Evolutionary conservation across 371 early-diverging fungal species (phyloP), one percentile per base, ranked within the genome.

Genomic region (Chytridium lagenaria): DNA sequence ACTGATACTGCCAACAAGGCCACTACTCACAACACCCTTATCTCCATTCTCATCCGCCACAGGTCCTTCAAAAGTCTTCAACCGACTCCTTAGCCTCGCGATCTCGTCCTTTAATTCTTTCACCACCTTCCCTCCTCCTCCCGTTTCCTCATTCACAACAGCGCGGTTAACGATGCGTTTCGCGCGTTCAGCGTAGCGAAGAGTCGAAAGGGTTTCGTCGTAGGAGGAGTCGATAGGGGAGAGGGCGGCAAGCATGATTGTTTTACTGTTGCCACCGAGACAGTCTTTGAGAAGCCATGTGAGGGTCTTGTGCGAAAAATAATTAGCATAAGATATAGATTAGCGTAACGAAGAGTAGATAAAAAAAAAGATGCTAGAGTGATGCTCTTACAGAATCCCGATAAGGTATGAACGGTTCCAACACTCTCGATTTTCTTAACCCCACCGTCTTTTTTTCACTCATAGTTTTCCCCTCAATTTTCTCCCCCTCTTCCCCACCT

Each of bases 221-320:
- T 79, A 71, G 39, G 79, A 78, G 28, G 75, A 67, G 49, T 76
- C 76, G 1, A 78, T 67, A 30, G 86, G 87, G 19, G 81, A 84
- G 37, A 88, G 89, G 0, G 93, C 92, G 15, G 95, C 95, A 70
- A 97, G 90, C 90, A 98, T 97, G 61, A 95, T 88, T 2, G 97
- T 95, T 69, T 96, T 95, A 38, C 96, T 92, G 75, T 96, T 94
- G 68, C 96, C 97, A 16, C 95, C 95, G 0, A 97, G 83, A 22
- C 93, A 94, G 73, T 95, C 94, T 82, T 98, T 96, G 2, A 99
- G 81, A 2, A 99, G 83, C 92, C 96, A 93, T 0, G 98, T 99
- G 40, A 99, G 82, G 40, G 94, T 80, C 68, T 70, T n/a, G n/a
- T n/a, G n/a, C n/a, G n/a, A n/a, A n/a, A n/a, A n/a, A n/a, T n/a